Percentiles rank a stretch among this genome's conserved stretches.
Conservation (phyloP, 2,329 filamentous ascomycete species). For the Alternaria triticina region DNA sequence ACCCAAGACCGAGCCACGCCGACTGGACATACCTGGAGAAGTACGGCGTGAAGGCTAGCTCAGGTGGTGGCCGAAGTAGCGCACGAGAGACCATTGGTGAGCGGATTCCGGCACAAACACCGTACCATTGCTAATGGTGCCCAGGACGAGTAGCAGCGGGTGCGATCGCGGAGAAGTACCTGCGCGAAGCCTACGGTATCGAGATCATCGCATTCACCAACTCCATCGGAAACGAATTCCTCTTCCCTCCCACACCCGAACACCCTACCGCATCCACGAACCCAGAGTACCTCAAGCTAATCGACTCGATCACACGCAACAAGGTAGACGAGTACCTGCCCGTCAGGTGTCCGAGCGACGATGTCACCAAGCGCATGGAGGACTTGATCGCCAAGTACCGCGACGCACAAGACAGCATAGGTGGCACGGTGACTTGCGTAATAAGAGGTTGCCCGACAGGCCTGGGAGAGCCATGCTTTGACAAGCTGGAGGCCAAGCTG, state of each 20-base stretch:
- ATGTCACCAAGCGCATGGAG: conserved; percentile 73
- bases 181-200: conserved; percentile 78
- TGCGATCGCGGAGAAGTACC: conserved; percentile 92
- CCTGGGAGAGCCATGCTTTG: conserved; percentile 91
- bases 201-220: conserved; percentile 92
- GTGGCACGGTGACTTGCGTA: conserved; percentile 92
- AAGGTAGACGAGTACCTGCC: conserved; percentile 85
- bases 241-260: conserved; percentile 71
- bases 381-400: conserved; percentile 77
- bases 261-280: conserved; percentile 75
- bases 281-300: conserved; percentile 77
- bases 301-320: conserved; percentile 73
- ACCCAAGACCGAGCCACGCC: conserved; percentile 89
- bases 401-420: conserved; percentile 85
- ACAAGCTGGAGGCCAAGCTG: conserved; percentile 91
- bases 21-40: conserved; percentile 98
- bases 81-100: conserved; percentile 92
- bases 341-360: conserved; percentile 80
- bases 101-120: neutral
- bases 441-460: conserved; percentile 85
- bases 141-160: conserved; percentile 85
- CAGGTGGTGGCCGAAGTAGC: conserved; percentile 86
- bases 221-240: conserved; percentile 79
- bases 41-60: conserved; percentile 91
- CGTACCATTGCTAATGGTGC: conserved; percentile 16